Evolutionary conservation across 305 asterid species (phyloP).

Genomic region (Fraxinus dipetala): DNA sequence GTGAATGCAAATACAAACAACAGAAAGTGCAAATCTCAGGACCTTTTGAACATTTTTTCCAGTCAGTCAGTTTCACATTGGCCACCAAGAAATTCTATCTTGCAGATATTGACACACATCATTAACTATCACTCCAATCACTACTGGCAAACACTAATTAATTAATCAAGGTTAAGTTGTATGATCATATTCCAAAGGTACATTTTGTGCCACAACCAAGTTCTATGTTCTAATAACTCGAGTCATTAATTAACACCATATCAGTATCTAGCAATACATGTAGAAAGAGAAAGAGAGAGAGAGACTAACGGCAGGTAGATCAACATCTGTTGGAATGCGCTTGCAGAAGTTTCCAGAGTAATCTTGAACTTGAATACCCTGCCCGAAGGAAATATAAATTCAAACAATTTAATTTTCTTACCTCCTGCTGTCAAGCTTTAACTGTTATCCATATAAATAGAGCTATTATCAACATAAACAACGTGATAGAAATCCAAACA

Average conservation of each 20-base stretch:
- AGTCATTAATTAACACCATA: conserved; percentile 5
- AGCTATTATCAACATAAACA: neutral
- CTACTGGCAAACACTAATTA: neutral
- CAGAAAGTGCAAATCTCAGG: neutral
- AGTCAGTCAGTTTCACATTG: neutral
- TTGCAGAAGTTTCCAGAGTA: conserved; percentile 86
- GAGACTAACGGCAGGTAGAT: conserved; percentile 76
- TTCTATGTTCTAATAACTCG: neutral
- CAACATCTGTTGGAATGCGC: conserved; percentile 92
- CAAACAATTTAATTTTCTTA: neutral
- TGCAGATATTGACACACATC: conserved; percentile 1
- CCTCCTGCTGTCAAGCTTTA: conserved; percentile 2
- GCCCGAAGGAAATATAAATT: conserved; percentile 19
- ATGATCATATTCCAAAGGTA: neutral
- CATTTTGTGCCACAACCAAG: neutral
- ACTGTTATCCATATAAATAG: conserved; percentile 8
- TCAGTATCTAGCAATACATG: neutral
- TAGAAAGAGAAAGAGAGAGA: conserved; percentile 23
- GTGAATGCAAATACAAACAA: neutral
- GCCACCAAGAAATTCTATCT: neutral
- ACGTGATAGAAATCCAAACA: conserved; percentile 15
- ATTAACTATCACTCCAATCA: neutral
- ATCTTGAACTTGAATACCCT: conserved; percentile 97
- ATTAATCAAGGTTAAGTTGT: neutral
- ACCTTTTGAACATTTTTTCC: neutral